Conservation (phyloP, 2,329 filamentous ascomycete species). For the Karstenula rhodostoma region DNA sequence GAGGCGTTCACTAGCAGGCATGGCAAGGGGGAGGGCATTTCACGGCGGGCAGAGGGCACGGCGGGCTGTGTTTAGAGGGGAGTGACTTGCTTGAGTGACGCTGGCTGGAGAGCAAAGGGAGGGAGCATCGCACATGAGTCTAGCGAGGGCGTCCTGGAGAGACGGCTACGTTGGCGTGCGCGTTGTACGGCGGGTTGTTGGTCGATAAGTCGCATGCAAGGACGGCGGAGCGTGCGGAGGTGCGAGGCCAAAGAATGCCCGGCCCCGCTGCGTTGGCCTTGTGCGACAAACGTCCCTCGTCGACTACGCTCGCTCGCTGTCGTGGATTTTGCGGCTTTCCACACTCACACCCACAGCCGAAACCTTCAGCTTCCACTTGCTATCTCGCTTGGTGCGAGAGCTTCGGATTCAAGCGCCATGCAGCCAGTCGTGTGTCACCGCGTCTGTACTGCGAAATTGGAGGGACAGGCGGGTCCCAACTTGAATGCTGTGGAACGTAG, state of each 20-base stretch:
- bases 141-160: constrained; percentile 4
- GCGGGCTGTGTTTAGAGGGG: constrained; percentile 1
- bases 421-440: constrained; percentile 8
- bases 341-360: background rate
- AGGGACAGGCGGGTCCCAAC: constrained; percentile 4
- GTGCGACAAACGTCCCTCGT: background rate
- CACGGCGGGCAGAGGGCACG: constrained; percentile 6
- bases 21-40: constrained; percentile 13
- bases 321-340: background rate
- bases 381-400: background rate
- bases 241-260: background rate
- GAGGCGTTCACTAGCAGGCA: constrained; percentile 15
- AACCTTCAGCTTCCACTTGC: constrained; percentile 3
- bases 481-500: constrained; percentile 7
- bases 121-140: constrained; percentile 6
- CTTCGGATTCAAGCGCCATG: background rate
- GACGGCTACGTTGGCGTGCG: background rate
- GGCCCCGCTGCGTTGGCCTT: background rate
- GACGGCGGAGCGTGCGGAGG: background rate
- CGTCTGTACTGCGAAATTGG: constrained; percentile 12
- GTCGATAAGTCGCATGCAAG: constrained; percentile 7
- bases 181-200: constrained; percentile 5
- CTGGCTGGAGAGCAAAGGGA: constrained; percentile 9
- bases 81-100: constrained; percentile 10
- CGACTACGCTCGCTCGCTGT: background rate